Evolutionary conservation across 352 stramenopile species (phyloP).

Genomic region (Phytophthora fragariaefolia): DNA sequence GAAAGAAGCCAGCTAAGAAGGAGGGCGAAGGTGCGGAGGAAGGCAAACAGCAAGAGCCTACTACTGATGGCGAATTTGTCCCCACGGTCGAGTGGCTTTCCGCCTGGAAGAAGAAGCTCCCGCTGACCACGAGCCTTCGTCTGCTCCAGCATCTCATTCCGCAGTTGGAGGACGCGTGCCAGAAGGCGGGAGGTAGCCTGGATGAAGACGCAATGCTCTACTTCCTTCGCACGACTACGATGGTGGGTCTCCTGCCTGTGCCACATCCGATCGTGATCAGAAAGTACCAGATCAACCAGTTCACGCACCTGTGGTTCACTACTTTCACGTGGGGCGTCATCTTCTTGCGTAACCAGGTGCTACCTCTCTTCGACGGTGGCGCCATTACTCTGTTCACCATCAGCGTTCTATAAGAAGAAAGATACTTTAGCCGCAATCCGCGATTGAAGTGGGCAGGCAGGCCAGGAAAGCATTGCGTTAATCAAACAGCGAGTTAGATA

Average conservation of each 20-base stretch:
- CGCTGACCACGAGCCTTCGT: constrained; percentile 94
- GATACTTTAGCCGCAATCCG: constrained; percentile 14
- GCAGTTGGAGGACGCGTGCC: constrained; percentile 77
- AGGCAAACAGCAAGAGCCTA: constrained; percentile 12
- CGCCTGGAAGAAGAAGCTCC: constrained; percentile 95
- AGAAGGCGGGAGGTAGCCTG: constrained; percentile 85
- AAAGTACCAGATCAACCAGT: constrained; percentile 99
- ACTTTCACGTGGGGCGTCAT: constrained; percentile 99
- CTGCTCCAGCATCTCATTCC: constrained; percentile 96
- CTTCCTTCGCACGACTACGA: constrained; percentile 96
- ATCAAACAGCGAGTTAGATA: constrained; percentile 39
- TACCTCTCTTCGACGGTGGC: constrained; percentile 97
- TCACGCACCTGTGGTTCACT: constrained; percentile 99
- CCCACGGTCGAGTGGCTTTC: constrained; percentile 95
- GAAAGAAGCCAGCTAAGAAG: constrained; percentile 21
- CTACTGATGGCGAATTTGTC: constrained; percentile 65
- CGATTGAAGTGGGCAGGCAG: constrained; percentile 26
- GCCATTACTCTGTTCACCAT: constrained; percentile 97
- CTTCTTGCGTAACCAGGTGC: constrained; percentile 97
- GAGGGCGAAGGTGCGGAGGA: constrained; percentile 19
- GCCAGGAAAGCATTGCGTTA: constrained; percentile 28
- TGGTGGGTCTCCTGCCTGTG: constrained; percentile 98
- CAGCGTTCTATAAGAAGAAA: constrained; percentile 73
- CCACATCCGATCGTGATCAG: constrained; percentile 98
- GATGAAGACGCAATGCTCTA: constrained; percentile 97